A percentile compares a stretch with the other conserved stretches of the same genome.
Evolutionary conservation across 345 rosid genomes (phyloP).

Genomic region (Conringia planisiliqua): DNA sequence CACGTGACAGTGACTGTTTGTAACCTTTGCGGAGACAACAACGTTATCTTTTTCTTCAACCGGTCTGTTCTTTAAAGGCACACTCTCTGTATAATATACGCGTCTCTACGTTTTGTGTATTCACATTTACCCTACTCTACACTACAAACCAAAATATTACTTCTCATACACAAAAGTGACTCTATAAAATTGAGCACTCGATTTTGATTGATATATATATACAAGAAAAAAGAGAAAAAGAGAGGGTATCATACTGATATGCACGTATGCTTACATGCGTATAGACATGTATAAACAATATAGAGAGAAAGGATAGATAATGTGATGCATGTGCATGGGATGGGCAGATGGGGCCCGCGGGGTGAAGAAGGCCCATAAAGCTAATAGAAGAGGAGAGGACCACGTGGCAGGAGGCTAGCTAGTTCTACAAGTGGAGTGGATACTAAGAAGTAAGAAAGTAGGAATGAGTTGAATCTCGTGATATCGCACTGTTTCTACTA

Average conservation of each 20-base stretch:
- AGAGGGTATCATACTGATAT: background rate
- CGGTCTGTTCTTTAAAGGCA: conserved; percentile 27
- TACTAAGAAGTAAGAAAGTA: conserved; percentile 29
- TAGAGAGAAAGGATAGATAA: background rate
- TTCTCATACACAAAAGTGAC: background rate
- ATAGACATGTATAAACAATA: background rate
- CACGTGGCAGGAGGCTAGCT: conserved; percentile 31
- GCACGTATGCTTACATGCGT: background rate
- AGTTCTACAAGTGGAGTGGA: conserved; percentile 36
- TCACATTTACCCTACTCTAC: conserved; percentile 28
- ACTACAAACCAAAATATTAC: conserved; percentile 15
- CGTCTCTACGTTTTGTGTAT: conserved; percentile 29
- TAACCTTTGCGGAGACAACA: conserved; percentile 37
- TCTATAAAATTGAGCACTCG: background rate
- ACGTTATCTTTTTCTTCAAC: conserved; percentile 20
- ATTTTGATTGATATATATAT: background rate
- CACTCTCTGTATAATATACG: conserved; percentile 26
- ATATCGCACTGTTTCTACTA: conserved; percentile 33
- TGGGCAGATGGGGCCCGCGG: conserved; percentile 28
- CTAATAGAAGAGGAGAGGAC: conserved; percentile 30
- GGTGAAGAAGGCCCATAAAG: conserved; percentile 27
- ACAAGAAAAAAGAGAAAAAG: background rate
- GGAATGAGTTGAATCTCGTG: conserved; percentile 40
- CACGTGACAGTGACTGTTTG: conserved; percentile 25
- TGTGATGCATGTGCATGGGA: conserved; percentile 36